Evolutionary conservation across 1,284 basidiomycete species (phyloP), one percentile per base, ranked within the genome.

Genomic region (Xerocomus amazonicus): DNA sequence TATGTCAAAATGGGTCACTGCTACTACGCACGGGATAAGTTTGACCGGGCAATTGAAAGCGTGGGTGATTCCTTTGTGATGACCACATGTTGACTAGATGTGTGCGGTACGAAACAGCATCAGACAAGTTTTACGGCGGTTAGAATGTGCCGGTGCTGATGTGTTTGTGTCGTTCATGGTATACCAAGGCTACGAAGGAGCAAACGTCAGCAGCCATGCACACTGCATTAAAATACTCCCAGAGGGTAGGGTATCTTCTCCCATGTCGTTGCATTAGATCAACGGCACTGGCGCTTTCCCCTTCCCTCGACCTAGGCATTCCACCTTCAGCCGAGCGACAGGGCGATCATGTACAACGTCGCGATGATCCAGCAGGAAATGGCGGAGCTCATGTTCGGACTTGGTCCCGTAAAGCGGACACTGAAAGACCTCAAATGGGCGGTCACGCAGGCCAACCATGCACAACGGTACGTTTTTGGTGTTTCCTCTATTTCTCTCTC

Each of bases 301-400:
- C 12, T n/a, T n/a, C n/a, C n/a, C n/a, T n/a, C n/a, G n/a, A 12
- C 19, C 19, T 41, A 94, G 89, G 92, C 93, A 1, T 74, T 88
- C 26, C 85, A 90, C 59, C 67, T 92, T 17, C 82, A 87, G 58
- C 92, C 92, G 0, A 79, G 76, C n/a, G 94, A 97, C 72, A 92
- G 93, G 61, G 89, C 90, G 6, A 85, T 89, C 45, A 57, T 90
- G 37, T 97, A 95, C 72, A 97, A 97, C 67, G 89, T 97, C 61
- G 94, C 94, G 47, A 93, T 97, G 87, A 92, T 97, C 33, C 85
- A 94, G 68, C 94, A 97, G 68, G 96, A 96, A 69, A 87, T 90
- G 0, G 89, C 91, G 0, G 92, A 97, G 66, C 79, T 97, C 72
- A 71, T 97, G 43, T 83, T 93, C 54, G 77, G 81, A 1, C 71